phyloP scores from a whole-genome alignment of 2,329 filamentous ascomycete species.

The Incumbomyces lentus region DNA sequence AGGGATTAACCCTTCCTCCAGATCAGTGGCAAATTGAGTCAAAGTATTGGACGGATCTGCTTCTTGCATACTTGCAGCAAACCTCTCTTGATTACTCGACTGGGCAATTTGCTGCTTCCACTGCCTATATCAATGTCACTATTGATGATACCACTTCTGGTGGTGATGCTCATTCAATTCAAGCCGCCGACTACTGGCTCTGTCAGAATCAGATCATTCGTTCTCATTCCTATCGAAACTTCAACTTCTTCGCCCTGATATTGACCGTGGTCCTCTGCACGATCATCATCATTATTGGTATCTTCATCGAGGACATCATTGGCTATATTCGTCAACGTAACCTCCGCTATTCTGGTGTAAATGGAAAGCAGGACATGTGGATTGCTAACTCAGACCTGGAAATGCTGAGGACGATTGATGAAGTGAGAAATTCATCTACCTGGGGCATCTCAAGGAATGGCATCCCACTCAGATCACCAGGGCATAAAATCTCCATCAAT shows the following conservation, averaged over 20 bases:
- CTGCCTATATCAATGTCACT: constrained; percentile 7
- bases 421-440: background rate
- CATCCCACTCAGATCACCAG: background rate
- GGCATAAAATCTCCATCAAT: constrained; percentile 2
- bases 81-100: constrained; percentile 5
- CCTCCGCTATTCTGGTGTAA: constrained; percentile 1
- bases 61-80: constrained; percentile 8
- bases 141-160: background rate
- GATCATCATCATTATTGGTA: constrained; percentile 1
- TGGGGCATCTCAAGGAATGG: constrained; percentile 3
- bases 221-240: background rate
- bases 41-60: constrained; percentile 7
- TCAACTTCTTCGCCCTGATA: constrained; percentile 6
- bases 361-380: constrained; percentile 8
- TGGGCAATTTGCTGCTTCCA: constrained; percentile 7
- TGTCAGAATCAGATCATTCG: constrained; percentile 7
- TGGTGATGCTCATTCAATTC: background rate
- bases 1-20: constrained; percentile 3
- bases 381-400: constrained; percentile 5
- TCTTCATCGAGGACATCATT: constrained; percentile 2
- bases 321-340: constrained; percentile 5
- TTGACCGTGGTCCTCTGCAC: background rate
- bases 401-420: constrained; percentile 2
- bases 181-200: constrained; percentile 1
- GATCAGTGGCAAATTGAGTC: constrained; percentile 10